phyloP scores from a whole-genome alignment of 2,329 filamentous ascomycete species.

The Penicillium sclerotiorum region DNA sequence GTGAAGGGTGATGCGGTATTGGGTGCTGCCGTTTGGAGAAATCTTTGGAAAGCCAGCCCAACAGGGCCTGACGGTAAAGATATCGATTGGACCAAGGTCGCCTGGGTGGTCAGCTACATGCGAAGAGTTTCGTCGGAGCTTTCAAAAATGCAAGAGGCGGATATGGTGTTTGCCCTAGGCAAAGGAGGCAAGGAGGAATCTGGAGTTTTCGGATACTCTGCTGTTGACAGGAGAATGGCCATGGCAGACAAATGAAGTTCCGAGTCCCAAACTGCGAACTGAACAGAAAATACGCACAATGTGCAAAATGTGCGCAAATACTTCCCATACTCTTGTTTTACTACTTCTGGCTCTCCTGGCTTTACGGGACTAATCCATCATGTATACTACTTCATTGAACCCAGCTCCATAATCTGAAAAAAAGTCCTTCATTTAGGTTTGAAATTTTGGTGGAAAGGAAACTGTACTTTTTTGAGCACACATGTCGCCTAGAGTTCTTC shows the following conservation, averaged over 20 bases:
- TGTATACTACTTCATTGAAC: slow-evolving; percentile 18
- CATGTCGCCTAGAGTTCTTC: too few relatives aligned
- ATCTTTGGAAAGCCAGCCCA: slow-evolving; percentile 76
- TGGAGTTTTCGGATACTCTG: slow-evolving; percentile 37
- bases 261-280: background rate
- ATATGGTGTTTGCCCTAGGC: slow-evolving; percentile 55
- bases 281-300: slow-evolving; percentile 3
- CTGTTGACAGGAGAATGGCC: slow-evolving; percentile 43
- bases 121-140: slow-evolving; percentile 59
- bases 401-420: background rate
- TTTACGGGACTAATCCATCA: slow-evolving; percentile 6
- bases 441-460: too few relatives aligned
- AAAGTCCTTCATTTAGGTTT: too few relatives aligned
- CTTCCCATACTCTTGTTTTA: background rate
- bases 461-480: background rate
- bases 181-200: slow-evolving; percentile 40
- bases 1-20: slow-evolving; percentile 51
- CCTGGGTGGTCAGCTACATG: slow-evolving; percentile 65
- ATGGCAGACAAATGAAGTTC: background rate
- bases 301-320: too few relatives aligned
- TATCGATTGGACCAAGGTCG: slow-evolving; percentile 63
- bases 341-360: background rate
- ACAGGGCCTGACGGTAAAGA: slow-evolving; percentile 45
- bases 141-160: slow-evolving; percentile 56
- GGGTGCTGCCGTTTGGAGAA: slow-evolving; percentile 81